Conservation (phyloP, 257 asterid genomes). For the Echites panduratus region DNA sequence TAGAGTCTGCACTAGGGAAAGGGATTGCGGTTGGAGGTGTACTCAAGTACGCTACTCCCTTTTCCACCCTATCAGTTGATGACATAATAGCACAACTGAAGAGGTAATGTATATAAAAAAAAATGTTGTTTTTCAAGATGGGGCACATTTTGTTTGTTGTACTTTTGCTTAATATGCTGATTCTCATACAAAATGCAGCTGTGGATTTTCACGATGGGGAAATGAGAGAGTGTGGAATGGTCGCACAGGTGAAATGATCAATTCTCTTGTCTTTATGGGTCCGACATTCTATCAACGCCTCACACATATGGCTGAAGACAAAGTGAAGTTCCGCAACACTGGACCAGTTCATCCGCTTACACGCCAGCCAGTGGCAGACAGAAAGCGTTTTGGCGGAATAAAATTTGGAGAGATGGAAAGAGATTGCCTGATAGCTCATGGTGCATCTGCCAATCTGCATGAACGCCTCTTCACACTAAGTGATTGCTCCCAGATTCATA, state of each 20-base stretch:
- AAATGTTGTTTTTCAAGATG: no score
- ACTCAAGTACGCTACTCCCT: constrained; percentile 80
- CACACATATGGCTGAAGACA: constrained; percentile 93
- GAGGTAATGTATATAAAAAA: constrained; percentile 57
- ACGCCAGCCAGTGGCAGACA: constrained; percentile 93
- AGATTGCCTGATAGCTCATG: constrained; percentile 90
- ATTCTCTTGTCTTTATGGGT: constrained; percentile 72
- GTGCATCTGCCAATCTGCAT: constrained; percentile 81
- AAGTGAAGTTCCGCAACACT: constrained; percentile 74
- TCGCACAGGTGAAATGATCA: constrained; percentile 63
- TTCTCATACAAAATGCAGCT: constrained; percentile 37
- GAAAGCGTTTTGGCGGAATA: constrained; percentile 88
- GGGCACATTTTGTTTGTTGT: neutral
- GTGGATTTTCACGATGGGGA: constrained; percentile 83
- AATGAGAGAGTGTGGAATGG: constrained; percentile 80
- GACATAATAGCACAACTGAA: constrained; percentile 74
- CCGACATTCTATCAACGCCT: constrained; percentile 95
- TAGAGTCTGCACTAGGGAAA: constrained; percentile 88
- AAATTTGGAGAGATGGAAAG: constrained; percentile 97
- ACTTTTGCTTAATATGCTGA: neutral
- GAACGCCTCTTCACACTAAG: constrained; percentile 93
- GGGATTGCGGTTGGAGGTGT: constrained; percentile 84
- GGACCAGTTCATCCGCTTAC: constrained; percentile 98
- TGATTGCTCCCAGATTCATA: constrained; percentile 78
- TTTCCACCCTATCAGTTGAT: constrained; percentile 68